A percentile compares a stretch with the other conserved stretches of the same genome.
These are phyloP conservation scores for Linum trigynum DNA, from an alignment of 345 rosid species.

Conservation along the genomic window DNA sequence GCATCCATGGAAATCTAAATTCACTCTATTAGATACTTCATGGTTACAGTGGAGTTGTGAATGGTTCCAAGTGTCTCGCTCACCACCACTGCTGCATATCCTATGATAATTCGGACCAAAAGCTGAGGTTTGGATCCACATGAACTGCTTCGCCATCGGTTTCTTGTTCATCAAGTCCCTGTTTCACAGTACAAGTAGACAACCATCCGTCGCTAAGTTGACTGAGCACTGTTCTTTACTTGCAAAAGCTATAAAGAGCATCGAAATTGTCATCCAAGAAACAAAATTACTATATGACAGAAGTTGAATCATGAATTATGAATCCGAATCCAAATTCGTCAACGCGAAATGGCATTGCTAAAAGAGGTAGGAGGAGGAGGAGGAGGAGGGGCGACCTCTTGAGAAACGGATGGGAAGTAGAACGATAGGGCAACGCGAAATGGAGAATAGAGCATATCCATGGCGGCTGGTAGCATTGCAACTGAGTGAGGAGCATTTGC, in stretches of 20 bases:
- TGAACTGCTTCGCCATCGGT: slow-evolving; percentile 9
- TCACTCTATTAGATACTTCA: no score
- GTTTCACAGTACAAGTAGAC: background rate
- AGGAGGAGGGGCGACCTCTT: background rate
- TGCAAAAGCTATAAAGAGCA: background rate
- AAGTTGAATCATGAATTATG: no score
- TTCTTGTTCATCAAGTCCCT: slow-evolving; percentile 18
- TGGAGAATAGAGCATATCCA: background rate
- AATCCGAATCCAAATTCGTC: background rate
- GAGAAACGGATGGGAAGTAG: background rate
- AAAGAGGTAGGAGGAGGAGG: background rate
- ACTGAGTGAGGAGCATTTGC: background rate
- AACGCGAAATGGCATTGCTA: background rate
- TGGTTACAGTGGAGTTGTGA: background rate
- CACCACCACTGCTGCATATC: slow-evolving; percentile 20
- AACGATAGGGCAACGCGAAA: background rate
- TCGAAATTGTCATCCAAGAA: background rate
- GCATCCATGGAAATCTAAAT: background rate
- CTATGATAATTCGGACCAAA: slow-evolving; percentile 5
- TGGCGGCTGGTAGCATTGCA: background rate
- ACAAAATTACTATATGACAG: background rate
- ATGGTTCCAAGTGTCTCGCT: no score
- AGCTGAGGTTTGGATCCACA: slow-evolving; percentile 22
- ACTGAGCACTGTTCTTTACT: background rate
- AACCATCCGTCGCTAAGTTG: background rate